A percentile compares a stretch with the other conserved stretches of the same genome.
These are phyloP conservation scores for Deuterostichococcus epilithicus DNA, from an alignment of 139 green algal species.

Conservation along the genomic window DNA sequence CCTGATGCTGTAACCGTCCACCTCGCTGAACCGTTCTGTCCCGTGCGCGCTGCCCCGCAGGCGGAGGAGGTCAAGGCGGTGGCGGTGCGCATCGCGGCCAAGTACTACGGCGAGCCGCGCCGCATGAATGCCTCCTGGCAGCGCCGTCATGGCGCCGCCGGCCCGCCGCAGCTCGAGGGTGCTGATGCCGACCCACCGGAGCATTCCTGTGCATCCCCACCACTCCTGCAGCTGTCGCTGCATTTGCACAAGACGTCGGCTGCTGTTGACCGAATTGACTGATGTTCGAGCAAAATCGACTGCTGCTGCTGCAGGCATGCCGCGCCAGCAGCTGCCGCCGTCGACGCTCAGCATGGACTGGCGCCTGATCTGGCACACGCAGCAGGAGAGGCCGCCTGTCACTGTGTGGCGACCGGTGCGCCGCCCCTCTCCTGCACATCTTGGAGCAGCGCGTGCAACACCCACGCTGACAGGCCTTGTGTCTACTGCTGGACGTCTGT, in stretches of 20 bases:
- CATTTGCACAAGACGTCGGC: too few relatives aligned
- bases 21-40: background rate
- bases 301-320: background rate
- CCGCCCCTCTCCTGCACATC: too few relatives aligned
- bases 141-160: slow-evolving; percentile 13
- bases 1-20: too few relatives aligned
- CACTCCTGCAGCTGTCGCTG: too few relatives aligned
- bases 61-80: slow-evolving; percentile 48
- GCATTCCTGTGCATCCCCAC: too few relatives aligned
- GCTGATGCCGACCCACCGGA: too few relatives aligned
- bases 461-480: too few relatives aligned
- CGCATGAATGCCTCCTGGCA: slow-evolving; percentile 25
- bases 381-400: slow-evolving; percentile 33
- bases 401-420: slow-evolving; percentile 60
- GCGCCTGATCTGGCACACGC: slow-evolving; percentile 44
- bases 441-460: background rate
- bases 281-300: background rate
- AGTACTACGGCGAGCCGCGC: slow-evolving; percentile 40
- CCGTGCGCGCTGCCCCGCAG: background rate
- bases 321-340: slow-evolving; percentile 38
- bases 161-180: background rate
- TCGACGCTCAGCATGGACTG: slow-evolving; percentile 53
- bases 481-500: too few relatives aligned
- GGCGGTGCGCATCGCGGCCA: slow-evolving; percentile 31
- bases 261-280: background rate